Evolutionary conservation across 208 protist species (phyloP).

Genomic region (Trypanosoma congolense): DNA sequence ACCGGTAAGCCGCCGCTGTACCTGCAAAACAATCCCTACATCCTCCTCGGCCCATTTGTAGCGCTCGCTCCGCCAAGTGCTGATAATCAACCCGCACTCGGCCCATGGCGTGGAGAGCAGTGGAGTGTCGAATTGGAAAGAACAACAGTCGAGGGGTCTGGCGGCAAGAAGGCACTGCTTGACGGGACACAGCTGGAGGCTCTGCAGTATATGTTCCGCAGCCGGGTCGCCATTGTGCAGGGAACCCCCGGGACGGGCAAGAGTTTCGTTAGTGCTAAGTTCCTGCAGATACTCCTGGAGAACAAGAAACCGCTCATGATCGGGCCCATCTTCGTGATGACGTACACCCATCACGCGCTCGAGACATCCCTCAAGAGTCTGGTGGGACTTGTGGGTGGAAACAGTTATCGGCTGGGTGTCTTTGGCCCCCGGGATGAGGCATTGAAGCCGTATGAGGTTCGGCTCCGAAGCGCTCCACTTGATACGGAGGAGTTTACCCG

Average conservation of each 20-base stretch:
- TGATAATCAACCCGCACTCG: background rate
- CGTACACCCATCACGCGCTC: slow-evolving; percentile 36
- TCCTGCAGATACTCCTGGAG: slow-evolving; percentile 23
- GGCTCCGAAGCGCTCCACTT: background rate
- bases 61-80: background rate
- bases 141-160: background rate
- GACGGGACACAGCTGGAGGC: slow-evolving; percentile 18
- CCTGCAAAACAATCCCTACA: slow-evolving; percentile 1
- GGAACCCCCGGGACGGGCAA: slow-evolving; percentile 42
- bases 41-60: background rate
- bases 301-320: slow-evolving; percentile 1
- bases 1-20: background rate
- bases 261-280: slow-evolving; percentile 30
- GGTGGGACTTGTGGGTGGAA: slow-evolving; percentile 1
- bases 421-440: slow-evolving; percentile 2
- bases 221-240: slow-evolving; percentile 25
- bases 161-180: slow-evolving; percentile 6
- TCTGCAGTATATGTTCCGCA: slow-evolving; percentile 19
- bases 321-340: slow-evolving; percentile 26
- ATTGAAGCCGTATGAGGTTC: background rate
- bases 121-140: slow-evolving; percentile 1
- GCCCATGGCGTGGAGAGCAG: background rate
- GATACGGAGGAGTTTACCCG: background rate
- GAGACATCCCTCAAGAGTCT: slow-evolving; percentile 30
- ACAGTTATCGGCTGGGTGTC: background rate